Evolutionary conservation across 1,284 basidiomycete genomes (phyloP).

Genomic region (Xerocomus nothofagi): DNA sequence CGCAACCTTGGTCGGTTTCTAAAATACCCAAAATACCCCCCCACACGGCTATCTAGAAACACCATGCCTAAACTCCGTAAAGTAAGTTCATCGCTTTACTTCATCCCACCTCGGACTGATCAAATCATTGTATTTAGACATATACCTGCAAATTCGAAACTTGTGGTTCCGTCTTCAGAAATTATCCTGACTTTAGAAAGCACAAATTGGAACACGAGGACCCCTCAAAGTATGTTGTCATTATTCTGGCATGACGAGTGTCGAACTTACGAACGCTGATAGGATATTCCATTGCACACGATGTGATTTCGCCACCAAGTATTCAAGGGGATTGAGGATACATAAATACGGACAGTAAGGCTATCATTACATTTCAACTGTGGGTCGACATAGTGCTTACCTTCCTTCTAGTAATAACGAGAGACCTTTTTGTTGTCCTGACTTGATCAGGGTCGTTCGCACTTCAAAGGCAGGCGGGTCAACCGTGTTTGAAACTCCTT

Average conservation of each 20-base stretch:
- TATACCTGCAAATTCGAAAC: neutral
- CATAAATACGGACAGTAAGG: neutral
- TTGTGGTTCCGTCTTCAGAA: neutral
- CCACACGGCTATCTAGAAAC: too few relatives aligned
- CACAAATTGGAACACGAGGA: neutral
- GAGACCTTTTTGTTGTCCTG: neutral
- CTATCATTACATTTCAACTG: too few relatives aligned
- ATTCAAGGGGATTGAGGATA: neutral
- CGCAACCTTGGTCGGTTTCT: neutral
- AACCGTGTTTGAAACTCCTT: neutral
- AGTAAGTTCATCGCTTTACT: neutral
- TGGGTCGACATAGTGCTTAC: neutral
- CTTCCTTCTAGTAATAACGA: neutral
- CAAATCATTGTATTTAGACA: neutral
- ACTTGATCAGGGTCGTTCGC: neutral
- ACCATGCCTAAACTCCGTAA: conserved; percentile 3
- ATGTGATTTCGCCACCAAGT: neutral
- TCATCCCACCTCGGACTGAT: neutral
- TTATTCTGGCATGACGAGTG: neutral
- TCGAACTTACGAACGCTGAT: neutral
- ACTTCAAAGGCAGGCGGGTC: neutral
- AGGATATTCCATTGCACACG: neutral
- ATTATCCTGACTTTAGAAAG: neutral
- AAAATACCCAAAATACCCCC: neutral
- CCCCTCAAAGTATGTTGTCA: neutral